Evolutionary conservation across 2,329 filamentous ascomycete genomes (phyloP), one percentile per base, ranked within the genome.

Genomic region (Fusarium drepaniforme): DNA sequence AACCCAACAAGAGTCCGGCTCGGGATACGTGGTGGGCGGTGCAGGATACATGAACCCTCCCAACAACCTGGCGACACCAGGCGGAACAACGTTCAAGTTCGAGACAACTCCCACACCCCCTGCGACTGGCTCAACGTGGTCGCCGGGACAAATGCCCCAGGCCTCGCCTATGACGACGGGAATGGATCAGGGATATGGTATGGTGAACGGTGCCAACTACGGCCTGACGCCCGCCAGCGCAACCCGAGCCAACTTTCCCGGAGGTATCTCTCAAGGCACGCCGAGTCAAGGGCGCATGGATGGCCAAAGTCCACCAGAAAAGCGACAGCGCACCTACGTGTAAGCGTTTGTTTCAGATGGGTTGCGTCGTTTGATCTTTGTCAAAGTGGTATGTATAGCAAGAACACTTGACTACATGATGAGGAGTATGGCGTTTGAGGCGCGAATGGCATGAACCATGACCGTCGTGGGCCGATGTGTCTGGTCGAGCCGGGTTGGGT

Each of bases 51-150:
- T 84, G 70, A 82, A 81, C 68, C 81, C 84, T 66, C 73, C 80
- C 12, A 77, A 77, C 37, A 80, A 74, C 53, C 40, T 79, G 60
- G 72, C 63, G 44, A 79, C 77, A 6, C 65, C 77, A 7, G 79
- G 70, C 5, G 73, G 72, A 21, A 72, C 75, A 37, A 77, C 63
- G 70, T 72, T 84, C 65, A 91, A 91, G 76, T 90, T 90, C 69
- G 87, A 89, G 61, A 87, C 88, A 3, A 88, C 88, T n/a, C 88
- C 89, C 68, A 87, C 88, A 66, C 89, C 88, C 4, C 87, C 88
- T 4, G 84, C 80, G 21, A 81, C 86, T 12, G 66, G 87, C 81
- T 64, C 89, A 82, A 88, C 86, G 84, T 83, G 83, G 83, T 90
- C 88, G 13, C 88, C 89, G 0, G 84, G 85, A 28, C 87, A 89